These are phyloP conservation scores for Nemania sp. DNA, from an alignment of 2,329 filamentous ascomycete species.

Conservation along the genomic window DNA sequence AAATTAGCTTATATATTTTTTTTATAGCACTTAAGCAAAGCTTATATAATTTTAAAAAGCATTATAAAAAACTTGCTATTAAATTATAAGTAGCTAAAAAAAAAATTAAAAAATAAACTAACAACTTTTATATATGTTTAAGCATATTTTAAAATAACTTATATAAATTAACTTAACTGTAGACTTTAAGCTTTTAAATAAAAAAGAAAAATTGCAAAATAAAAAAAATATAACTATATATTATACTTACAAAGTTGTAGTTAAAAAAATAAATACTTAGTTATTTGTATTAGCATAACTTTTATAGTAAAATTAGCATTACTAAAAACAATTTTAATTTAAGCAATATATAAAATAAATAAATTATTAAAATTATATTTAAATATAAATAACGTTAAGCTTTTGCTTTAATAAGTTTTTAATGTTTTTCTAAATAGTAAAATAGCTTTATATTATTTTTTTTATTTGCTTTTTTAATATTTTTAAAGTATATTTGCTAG, in stretches of 20 bases:
- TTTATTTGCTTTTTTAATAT: neutral
- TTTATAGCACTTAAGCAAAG: neutral
- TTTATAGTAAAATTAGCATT: neutral
- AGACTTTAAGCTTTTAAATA: conserved; percentile 1
- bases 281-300: neutral
- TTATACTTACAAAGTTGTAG: conserved; percentile 3
- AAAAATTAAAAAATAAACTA: conserved; percentile 5
- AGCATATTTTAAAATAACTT: conserved; percentile 3
- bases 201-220: neutral
- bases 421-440: no score
- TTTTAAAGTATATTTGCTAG: neutral
- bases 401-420: no score
- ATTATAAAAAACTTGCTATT: conserved; percentile 4
- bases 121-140: neutral
- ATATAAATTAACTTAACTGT: neutral
- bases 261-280: neutral
- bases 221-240: no score
- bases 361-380: conserved; percentile 7
- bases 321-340: neutral
- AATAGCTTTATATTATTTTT: no score
- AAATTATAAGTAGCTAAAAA: neutral
- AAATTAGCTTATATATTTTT: conserved; percentile 6
- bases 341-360: neutral
- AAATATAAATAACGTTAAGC: neutral
- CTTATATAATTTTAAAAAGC: neutral